phyloP scores from a whole-genome alignment of 345 rosid genomes.

The Ceriops zippeliana region DNA sequence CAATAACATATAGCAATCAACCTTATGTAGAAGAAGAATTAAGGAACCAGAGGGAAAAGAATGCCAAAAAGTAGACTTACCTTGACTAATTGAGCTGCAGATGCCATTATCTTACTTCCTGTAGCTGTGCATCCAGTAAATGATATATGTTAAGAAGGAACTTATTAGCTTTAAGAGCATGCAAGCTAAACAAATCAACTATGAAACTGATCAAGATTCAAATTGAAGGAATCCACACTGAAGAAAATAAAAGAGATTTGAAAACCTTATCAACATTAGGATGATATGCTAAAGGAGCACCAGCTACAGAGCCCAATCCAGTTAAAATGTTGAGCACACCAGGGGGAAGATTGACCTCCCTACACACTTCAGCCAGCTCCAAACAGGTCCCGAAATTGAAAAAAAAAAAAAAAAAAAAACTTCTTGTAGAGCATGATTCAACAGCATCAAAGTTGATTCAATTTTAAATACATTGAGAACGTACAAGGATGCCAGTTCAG shows the following conservation, averaged over 20 bases:
- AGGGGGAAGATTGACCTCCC: constrained; percentile 88
- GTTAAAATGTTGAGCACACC: constrained; percentile 91
- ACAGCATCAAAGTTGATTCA: constrained; percentile 14
- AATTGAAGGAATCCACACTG: constrained; percentile 13
- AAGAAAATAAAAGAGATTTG: constrained; percentile 2
- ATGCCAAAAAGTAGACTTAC: constrained; percentile 33
- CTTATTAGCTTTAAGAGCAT: constrained; percentile 18
- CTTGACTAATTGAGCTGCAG: constrained; percentile 85
- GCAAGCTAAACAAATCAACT: constrained; percentile 7
- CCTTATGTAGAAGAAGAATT: constrained; percentile 13
- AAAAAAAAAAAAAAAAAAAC: neutral
- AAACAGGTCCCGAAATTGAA: constrained; percentile 76
- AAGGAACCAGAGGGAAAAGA: neutral
- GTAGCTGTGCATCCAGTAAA: constrained; percentile 95
- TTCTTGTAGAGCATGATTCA: constrained; percentile 1
- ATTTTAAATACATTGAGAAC: constrained; percentile 24
- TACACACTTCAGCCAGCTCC: constrained; percentile 91
- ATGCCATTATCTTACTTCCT: constrained; percentile 75
- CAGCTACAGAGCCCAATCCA: constrained; percentile 96
- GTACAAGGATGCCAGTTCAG: constrained; percentile 83
- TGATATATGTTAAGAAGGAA: constrained; percentile 52
- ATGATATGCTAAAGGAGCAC: constrained; percentile 93
- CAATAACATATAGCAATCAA: constrained; percentile 12
- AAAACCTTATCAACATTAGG: constrained; percentile 87
- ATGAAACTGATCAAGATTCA: constrained; percentile 4